Percentiles rank a stretch among this genome's conserved stretches.
These are phyloP conservation scores for Boletales sp. DNA, from an alignment of 768 basidiomycete genomes.

Conservation along the genomic window DNA sequence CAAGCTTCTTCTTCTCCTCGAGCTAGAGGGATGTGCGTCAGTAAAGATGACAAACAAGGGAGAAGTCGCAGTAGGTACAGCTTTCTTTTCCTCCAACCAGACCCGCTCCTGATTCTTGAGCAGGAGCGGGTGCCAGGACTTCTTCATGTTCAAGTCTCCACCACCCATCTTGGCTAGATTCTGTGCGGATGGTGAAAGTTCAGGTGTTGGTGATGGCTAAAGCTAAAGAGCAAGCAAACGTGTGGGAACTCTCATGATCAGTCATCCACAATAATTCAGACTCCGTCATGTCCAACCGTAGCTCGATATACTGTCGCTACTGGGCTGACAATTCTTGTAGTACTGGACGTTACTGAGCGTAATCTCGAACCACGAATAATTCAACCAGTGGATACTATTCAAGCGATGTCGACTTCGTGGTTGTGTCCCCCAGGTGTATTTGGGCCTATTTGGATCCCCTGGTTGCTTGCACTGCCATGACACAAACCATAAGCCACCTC, in stretches of 20 bases:
- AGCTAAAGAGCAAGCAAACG: not conserved
- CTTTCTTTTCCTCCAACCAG: slow-evolving; percentile 98
- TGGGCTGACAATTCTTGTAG: too few relatives aligned
- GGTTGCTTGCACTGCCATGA: not conserved
- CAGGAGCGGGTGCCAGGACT: slow-evolving; percentile 99
- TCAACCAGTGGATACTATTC: too few relatives aligned
- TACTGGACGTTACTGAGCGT: too few relatives aligned
- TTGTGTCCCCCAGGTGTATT: slow-evolving; percentile 15
- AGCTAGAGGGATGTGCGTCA: slow-evolving; percentile 49
- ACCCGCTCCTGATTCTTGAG: slow-evolving; percentile 98
- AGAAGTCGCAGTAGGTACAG: slow-evolving; percentile 48
- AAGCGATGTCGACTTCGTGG: too few relatives aligned
- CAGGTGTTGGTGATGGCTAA: slow-evolving; percentile 9
- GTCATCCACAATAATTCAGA: not conserved
- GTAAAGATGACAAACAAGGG: not conserved
- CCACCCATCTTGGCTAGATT: slow-evolving; percentile 84
- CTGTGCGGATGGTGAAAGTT: slow-evolving; percentile 4
- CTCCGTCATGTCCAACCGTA: not conserved
- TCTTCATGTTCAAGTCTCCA: slow-evolving; percentile 98
- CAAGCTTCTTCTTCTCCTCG: slow-evolving; percentile 97
- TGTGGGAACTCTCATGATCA: slow-evolving; percentile 3
- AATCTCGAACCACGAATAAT: too few relatives aligned
- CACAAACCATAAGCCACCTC: not conserved
- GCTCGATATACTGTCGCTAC: not conserved
- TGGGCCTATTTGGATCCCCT: slow-evolving; percentile 27